phyloP scores from a whole-genome alignment of 768 basidiomycete species.

The Xerocomellus chrysenteron region DNA sequence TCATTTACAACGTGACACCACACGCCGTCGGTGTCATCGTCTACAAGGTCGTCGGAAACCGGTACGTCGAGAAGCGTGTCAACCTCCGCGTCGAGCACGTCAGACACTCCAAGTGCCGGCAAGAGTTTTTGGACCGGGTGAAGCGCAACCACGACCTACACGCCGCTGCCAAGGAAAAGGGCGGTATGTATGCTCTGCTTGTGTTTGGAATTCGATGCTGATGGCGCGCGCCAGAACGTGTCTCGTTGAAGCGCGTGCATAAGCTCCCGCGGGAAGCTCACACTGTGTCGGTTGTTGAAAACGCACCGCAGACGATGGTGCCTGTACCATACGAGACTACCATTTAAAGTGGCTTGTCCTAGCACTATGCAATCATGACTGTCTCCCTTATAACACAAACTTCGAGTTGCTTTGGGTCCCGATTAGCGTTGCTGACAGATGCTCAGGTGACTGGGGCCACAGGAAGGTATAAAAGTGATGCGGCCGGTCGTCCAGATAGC shows the following conservation, averaged over 20 bases:
- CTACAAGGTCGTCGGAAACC: slow-evolving; percentile 98
- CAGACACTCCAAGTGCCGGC: slow-evolving; percentile 93
- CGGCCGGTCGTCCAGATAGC: not conserved
- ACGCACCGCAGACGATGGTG: slow-evolving; percentile 89
- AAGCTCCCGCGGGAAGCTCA: slow-evolving; percentile 76
- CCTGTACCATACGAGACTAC: slow-evolving; percentile 96
- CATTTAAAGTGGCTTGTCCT: slow-evolving; percentile 56
- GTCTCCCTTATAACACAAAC: too few relatives aligned
- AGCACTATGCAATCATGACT: slow-evolving; percentile 22
- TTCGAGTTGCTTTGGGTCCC: too few relatives aligned
- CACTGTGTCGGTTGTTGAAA: slow-evolving; percentile 68
- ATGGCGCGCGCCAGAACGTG: slow-evolving; percentile 51
- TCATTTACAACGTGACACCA: slow-evolving; percentile 97
- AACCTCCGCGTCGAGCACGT: slow-evolving; percentile 97
- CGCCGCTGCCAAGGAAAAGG: slow-evolving; percentile 84
- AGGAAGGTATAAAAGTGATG: not conserved
- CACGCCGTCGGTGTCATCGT: slow-evolving; percentile 94
- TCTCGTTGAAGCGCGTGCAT: slow-evolving; percentile 84
- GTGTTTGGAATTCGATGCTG: not conserved
- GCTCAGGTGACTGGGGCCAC: not conserved
- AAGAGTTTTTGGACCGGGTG: slow-evolving; percentile 96
- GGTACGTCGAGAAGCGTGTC: slow-evolving; percentile 99
- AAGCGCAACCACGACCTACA: slow-evolving; percentile 86
- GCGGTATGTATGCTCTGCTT: slow-evolving; percentile 51
- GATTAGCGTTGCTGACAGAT: not conserved